A percentile compares a stretch with the other conserved stretches of the same genome.
These are phyloP conservation scores for Coix lacrymajobi DNA, from an alignment of 176 grass and related monocot genomes.

Conservation along the genomic window DNA sequence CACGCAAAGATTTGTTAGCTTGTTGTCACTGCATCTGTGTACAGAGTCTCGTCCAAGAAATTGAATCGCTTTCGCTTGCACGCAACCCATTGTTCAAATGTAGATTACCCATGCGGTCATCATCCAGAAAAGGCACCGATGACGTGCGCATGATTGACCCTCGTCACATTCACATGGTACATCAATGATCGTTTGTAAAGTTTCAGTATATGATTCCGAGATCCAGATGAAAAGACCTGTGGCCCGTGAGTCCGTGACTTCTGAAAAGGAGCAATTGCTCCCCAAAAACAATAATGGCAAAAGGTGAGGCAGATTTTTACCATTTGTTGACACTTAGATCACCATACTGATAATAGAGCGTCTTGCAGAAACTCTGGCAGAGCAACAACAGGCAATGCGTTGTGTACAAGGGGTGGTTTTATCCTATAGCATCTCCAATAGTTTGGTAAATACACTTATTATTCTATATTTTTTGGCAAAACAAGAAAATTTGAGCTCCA, in stretches of 20 bases:
- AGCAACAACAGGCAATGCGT: no score
- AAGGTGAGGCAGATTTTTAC: background rate
- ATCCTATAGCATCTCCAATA: no score
- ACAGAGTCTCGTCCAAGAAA: slow-evolving; percentile 24
- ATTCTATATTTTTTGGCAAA: no score
- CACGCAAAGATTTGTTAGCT: background rate
- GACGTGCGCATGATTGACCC: background rate
- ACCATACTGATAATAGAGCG: no score
- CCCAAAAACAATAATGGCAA: background rate
- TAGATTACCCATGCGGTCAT: background rate
- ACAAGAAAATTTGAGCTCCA: no score
- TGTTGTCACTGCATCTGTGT: slow-evolving; percentile 11
- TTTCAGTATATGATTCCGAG: no score
- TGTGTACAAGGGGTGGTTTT: no score
- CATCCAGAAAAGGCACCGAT: background rate
- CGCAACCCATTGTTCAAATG: background rate
- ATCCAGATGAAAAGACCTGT: no score
- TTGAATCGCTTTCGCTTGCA: background rate
- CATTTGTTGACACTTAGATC: no score
- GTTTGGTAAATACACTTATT: no score
- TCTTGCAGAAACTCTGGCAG: no score
- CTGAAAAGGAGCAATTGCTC: background rate
- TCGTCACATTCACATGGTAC: background rate
- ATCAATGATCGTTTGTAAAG: background rate
- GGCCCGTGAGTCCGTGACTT: background rate